Conservation (phyloP, 2,329 filamentous ascomycete genomes). For the Nannizziopsis arthrosporioides region DNA sequence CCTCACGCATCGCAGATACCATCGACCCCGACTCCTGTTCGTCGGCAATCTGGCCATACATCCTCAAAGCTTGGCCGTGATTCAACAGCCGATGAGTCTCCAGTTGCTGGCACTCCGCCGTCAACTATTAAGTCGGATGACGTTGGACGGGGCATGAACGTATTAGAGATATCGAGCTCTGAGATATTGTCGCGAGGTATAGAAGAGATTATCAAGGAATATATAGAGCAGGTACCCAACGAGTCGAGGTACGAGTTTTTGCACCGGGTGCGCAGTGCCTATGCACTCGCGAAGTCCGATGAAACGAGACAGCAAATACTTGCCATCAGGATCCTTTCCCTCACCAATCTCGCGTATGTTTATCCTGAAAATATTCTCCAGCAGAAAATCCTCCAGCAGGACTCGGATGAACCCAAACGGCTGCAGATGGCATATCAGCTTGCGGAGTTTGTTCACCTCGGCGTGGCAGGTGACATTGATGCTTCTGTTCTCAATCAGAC, state of each 20-base stretch:
- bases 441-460: slow-evolving; percentile 78
- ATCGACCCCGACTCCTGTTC: slow-evolving; percentile 62
- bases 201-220: slow-evolving; percentile 30
- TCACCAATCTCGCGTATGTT: slow-evolving; percentile 85
- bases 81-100: slow-evolving; percentile 37
- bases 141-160: slow-evolving; percentile 36
- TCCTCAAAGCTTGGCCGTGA: slow-evolving; percentile 42
- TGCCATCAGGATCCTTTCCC: slow-evolving; percentile 68
- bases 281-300: slow-evolving; percentile 57
- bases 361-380: slow-evolving; percentile 72
- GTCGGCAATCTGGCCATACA: slow-evolving; percentile 50
- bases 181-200: slow-evolving; percentile 31
- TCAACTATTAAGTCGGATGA: slow-evolving; percentile 28
- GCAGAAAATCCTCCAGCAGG: slow-evolving; percentile 73
- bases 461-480: slow-evolving; percentile 53
- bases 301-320: slow-evolving; percentile 64
- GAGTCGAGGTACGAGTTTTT: slow-evolving; percentile 73
- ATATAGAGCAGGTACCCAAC: slow-evolving; percentile 54
- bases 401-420: slow-evolving; percentile 76
- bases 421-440: slow-evolving; percentile 88
- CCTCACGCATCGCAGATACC: slow-evolving; percentile 41
- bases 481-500: slow-evolving; percentile 71
- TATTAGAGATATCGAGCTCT: slow-evolving; percentile 51
- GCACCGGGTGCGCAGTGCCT: slow-evolving; percentile 70
- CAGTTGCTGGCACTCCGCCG: slow-evolving; percentile 38